Evolutionary conservation across 2,329 filamentous ascomycete genomes (phyloP), one percentile per base, ranked within the genome.

Genomic region (Cordyceps militaris): DNA sequence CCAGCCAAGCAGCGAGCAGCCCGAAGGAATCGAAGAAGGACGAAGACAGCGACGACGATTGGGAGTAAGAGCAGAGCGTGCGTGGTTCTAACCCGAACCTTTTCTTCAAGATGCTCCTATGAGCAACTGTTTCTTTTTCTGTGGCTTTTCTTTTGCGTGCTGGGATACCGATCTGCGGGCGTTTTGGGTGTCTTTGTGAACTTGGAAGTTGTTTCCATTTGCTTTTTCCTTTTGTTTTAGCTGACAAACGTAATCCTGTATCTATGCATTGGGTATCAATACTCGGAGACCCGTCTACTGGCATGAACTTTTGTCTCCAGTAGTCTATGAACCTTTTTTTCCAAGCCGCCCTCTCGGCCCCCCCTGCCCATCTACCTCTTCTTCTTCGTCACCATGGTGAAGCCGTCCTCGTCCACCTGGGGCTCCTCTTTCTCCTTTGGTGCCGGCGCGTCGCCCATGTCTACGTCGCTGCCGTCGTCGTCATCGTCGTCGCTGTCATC

Each of bases 381-480:
- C 75, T 84, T 88, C 66, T 82, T 79, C 57, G 84, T 81, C 63
- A 91, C 88, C 71, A 81, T 89, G 16, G 85, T 89, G 69, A 93
- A 93, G 4, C 89, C 89, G 67, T 93, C 89, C 63, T 91, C 88
- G 70, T 93, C 89, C 47, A 92, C 78, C 69, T 90, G 83, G 0
- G 88, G 87, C 67, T 82, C 79, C 16, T 77, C 71, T 73, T 85
- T 89, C 70, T 89, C 84, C 69, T 79, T 85, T 14, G 77, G 75
- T 47, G 69, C 76, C 40, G 76, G 71, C 46, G 79, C 72, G 8
- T 87, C 84, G 36, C 87, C 88, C 60, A 91, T 87, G 42, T 76
- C 81, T 85, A 89, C 89, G 50, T 86, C 50, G 13, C 50, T 43
- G 19, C n/a, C n/a, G n/a, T 36, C 79, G 11, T 84, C 78, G 10